Conservation (phyloP, 495 filamentous ascomycete species). For the Podospora pseudoanserina region DNA sequence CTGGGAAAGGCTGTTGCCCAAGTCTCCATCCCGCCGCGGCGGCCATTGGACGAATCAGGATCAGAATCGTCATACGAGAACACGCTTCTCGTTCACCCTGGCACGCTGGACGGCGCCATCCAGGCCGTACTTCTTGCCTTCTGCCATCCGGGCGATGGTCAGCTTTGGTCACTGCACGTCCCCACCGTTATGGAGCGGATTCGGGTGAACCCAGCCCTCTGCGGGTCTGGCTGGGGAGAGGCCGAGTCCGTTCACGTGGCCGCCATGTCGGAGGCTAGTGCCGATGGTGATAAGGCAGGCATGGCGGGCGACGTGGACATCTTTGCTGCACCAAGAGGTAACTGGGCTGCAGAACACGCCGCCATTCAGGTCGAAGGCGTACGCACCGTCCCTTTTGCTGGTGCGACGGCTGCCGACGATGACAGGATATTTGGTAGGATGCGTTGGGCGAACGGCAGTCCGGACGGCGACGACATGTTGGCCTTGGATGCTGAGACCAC, state of each 20-base stretch:
- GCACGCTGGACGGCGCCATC: constrained; percentile 27
- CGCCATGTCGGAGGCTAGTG: neutral
- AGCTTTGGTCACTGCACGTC: constrained; percentile 22
- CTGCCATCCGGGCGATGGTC: constrained; percentile 23
- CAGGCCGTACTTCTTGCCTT: constrained; percentile 29
- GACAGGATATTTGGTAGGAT: neutral
- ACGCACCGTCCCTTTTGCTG: neutral
- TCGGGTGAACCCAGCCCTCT: constrained; percentile 17
- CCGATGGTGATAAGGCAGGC: neutral
- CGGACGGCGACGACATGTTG: neutral
- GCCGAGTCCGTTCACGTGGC: neutral
- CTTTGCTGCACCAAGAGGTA: neutral
- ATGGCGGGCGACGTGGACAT: neutral
- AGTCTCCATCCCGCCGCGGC: neutral
- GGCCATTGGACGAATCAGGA: neutral
- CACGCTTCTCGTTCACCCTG: constrained; percentile 28
- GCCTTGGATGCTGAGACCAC: neutral
- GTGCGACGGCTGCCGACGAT: neutral
- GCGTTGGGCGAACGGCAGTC: neutral
- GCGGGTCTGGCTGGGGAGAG: neutral
- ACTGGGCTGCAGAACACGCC: neutral
- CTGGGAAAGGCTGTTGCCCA: neutral
- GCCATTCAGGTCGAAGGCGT: neutral
- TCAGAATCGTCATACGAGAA: too few relatives aligned
- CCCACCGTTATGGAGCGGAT: constrained; percentile 24